Base-by-base conservation (phyloP, 768 basidiomycete genomes). In the Hortiboletus campestris region DNA sequence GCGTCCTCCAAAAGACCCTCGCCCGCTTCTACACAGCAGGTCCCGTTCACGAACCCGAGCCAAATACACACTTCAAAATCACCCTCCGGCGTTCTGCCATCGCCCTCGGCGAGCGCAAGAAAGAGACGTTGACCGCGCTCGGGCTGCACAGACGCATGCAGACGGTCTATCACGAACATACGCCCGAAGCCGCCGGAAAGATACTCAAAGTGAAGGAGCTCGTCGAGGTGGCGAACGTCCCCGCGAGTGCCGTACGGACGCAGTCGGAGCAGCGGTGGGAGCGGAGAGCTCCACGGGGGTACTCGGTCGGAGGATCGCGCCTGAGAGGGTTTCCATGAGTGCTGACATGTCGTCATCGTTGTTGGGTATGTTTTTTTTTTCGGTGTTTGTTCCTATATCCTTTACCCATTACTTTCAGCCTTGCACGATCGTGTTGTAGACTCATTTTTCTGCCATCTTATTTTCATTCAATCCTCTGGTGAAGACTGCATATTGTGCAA, bases 151-250 rank as follows among this genome's bases (percentile, higher is more conserved):
- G 88, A 54, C 83, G 93, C 38, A 82, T 88, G 75, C 88, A 93
- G 69, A 93, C 88, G 0, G 92, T 95, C 32, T 92, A 90, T 66
- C 88, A 90, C 63, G 78, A 79, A 4, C 88, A 89, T 64, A 79
- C 80, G 0, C 84, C 86, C 0, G 85, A 87, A 53, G 78, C 82
- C 4, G 94, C 92, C 0, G 94, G 95, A 14, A 90, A 91, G 71
- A 94, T 97, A 47, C 76, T 98, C 46, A 74, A 74, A 22, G 84
- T 97, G 53, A 98, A 97, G 78, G 94, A 98, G 74, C 76, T 98
- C 42, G 83, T 97, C 11, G 81, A 89, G 66, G 94, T 98, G 41
- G 80, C 86, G 70, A 96, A 95, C 67, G 93, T 97, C 16, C 82
- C 86, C 0, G 75, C 76, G 25, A 76, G 78, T 34, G 75, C 79